Evolutionary conservation across 257 asterid species (phyloP).

Genomic region (Echites panduratus): DNA sequence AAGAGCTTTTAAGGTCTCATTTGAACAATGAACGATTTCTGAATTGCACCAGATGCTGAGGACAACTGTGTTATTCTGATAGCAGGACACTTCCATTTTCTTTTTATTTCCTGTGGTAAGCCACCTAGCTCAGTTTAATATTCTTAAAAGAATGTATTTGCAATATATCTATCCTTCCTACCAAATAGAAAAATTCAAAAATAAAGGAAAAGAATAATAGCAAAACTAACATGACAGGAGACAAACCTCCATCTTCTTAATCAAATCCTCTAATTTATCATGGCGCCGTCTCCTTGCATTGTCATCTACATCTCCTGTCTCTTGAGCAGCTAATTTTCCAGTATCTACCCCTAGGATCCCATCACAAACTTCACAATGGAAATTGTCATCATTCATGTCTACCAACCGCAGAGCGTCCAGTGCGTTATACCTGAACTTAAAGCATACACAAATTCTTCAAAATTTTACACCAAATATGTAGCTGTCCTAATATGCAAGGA

Average conservation of each 20-base stretch:
- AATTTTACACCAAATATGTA: conserved; percentile 3
- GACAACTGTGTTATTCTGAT: too few species aligned
- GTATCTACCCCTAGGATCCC: conserved; percentile 79
- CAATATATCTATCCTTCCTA: neutral
- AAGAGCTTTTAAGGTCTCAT: neutral
- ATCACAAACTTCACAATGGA: conserved; percentile 90
- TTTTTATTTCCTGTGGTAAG: too few species aligned
- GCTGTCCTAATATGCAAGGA: conserved; percentile 1
- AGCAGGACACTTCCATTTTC: too few species aligned
- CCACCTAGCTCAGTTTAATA: neutral
- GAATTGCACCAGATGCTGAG: too few species aligned
- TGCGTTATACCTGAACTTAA: conserved; percentile 65
- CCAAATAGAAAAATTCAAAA: neutral
- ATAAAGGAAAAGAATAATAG: neutral
- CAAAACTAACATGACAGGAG: neutral
- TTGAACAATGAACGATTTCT: neutral
- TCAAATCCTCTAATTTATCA: conserved; percentile 73
- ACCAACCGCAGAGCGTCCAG: conserved; percentile 77
- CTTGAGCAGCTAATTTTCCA: conserved; percentile 73
- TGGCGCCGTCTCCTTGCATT: conserved; percentile 80
- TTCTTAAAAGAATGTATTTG: neutral
- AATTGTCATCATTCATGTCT: conserved; percentile 66
- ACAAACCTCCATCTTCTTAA: conserved; percentile 77
- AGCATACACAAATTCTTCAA: conserved; percentile 16
- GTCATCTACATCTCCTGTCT: conserved; percentile 81